A percentile compares a stretch with the other conserved stretches of the same genome.
These are phyloP conservation scores for Handroanthus guayacan DNA, from an alignment of 257 asterid species.

Conservation along the genomic window DNA sequence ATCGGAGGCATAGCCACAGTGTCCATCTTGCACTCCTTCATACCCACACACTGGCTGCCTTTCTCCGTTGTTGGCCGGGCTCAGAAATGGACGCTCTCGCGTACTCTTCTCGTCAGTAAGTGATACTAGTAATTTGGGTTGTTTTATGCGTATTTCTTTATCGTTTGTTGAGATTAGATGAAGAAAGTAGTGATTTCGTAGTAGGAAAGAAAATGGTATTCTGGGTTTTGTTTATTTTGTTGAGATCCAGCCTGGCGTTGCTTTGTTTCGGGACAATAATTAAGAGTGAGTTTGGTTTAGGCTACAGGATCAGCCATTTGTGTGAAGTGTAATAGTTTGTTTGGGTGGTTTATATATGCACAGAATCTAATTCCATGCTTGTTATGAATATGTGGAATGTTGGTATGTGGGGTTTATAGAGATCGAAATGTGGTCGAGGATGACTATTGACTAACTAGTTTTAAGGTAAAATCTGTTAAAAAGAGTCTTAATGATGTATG, in stretches of 20 bases:
- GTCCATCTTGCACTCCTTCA: not conserved
- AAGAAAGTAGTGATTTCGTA: not conserved
- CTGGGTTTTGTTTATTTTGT: not conserved
- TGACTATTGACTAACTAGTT: not conserved
- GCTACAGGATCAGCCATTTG: not conserved
- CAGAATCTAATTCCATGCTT: not conserved
- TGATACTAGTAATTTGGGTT: constrained; percentile 10
- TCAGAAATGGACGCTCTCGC: constrained; percentile 86
- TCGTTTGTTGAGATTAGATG: not conserved
- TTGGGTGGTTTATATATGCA: not conserved
- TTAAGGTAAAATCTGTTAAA: not conserved
- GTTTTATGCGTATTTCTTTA: not conserved
- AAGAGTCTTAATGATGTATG: not conserved
- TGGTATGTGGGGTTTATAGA: not conserved
- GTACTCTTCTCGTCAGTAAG: constrained; percentile 81
- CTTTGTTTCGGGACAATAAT: not conserved
- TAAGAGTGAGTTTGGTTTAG: not conserved
- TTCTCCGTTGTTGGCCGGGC: constrained; percentile 72
- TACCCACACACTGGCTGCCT: constrained; percentile 2
- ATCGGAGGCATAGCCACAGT: constrained; percentile 3
- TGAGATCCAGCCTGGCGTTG: constrained; percentile 19
- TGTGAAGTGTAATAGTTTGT: not conserved
- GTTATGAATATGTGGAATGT: not conserved
- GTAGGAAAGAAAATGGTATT: not conserved
- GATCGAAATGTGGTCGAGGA: not conserved